Evolutionary conservation across 1,284 basidiomycete genomes (phyloP), one percentile per base, ranked within the genome.

Genomic region (Ceratobasidium sp.): DNA sequence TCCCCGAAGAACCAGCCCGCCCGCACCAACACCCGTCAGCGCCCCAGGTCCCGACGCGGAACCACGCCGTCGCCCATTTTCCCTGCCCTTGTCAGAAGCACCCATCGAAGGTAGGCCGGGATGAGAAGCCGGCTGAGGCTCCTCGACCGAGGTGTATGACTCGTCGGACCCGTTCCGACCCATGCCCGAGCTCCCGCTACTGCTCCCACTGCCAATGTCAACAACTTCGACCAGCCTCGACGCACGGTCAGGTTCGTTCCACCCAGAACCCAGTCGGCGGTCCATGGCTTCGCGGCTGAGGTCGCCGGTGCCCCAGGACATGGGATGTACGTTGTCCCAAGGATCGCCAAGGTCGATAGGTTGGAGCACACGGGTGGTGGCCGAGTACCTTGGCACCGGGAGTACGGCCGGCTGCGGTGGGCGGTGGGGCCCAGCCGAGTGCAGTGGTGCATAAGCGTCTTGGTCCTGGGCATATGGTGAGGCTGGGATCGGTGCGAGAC

Each of bases 261-360:
- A 67, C 2, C 64, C 52, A 10, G 64, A 67, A 9, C 64, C 64
- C 32, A 48, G 50, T 1, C 50, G 64, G 30, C 64, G 28, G 36
- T 67, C 64, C 64, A 55, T 55, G 4, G 64, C 64, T 36, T 67
- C 64, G 9, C 52, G 64, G 36, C 41, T 55, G 28, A 67, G 16
- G 36, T 67, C 64, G 9, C 36, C 41, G 18, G 64, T 39, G 32
- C 60, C 60, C 60, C 60, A 62, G 12, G 32, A 36, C 45, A 62
- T 32, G 5, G 60, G 60, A n/a, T 57, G 28, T 4, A 50, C 48
- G 26, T 50, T 28, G 23, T 28, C 48, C 48, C 48, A 50, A 3
- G 16, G 48, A 16, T 16, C 21, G 18, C 32, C 57, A 39, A 58
- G 57, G 4, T 34, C 36, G 18, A 58, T 39, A 3, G 57, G 57